These are phyloP conservation scores for Debaryomycetaceae sp. DNA, from an alignment of 1,139 yeast species.

Conservation along the genomic window DNA sequence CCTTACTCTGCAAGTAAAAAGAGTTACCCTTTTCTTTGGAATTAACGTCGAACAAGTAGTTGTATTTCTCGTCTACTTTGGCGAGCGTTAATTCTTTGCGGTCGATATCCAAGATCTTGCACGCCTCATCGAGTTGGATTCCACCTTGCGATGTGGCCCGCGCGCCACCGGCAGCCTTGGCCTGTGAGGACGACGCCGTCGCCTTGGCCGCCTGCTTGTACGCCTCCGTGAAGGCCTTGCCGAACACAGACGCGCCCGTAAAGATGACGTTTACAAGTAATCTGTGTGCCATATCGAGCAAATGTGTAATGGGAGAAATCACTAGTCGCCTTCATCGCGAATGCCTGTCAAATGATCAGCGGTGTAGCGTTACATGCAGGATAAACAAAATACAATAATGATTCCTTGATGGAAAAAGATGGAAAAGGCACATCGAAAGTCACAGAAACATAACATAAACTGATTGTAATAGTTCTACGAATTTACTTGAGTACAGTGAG, in stretches of 20 bases:
- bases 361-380: too few species aligned
- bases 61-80: constrained; percentile 69
- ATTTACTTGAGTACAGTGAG: too few species aligned
- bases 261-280: constrained; percentile 81
- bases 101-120: constrained; percentile 83
- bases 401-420: too few species aligned
- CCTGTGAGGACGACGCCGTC: constrained; percentile 62
- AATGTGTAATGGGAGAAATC: too few species aligned
- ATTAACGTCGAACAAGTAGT: constrained; percentile 81
- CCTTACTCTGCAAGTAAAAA: constrained; percentile 87
- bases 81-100: constrained; percentile 51
- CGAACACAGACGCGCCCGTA: constrained; percentile 95
- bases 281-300: constrained; percentile 89
- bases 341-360: too few species aligned
- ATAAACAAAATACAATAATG: too few species aligned
- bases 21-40: constrained; percentile 93
- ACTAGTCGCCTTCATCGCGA: too few species aligned
- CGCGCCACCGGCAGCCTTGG: constrained; percentile 49
- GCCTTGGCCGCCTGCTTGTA: constrained; percentile 94
- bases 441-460: too few species aligned
- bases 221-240: constrained; percentile 95
- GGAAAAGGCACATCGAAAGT: too few species aligned
- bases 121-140: constrained; percentile 81
- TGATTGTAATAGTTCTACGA: too few species aligned
- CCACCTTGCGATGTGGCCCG: constrained; percentile 61